Percentiles rank a stretch among this genome's conserved stretches.
These are phyloP conservation scores for Coniochaeta ligniaria DNA, from an alignment of 2,329 filamentous ascomycete genomes.

Conservation along the genomic window DNA sequence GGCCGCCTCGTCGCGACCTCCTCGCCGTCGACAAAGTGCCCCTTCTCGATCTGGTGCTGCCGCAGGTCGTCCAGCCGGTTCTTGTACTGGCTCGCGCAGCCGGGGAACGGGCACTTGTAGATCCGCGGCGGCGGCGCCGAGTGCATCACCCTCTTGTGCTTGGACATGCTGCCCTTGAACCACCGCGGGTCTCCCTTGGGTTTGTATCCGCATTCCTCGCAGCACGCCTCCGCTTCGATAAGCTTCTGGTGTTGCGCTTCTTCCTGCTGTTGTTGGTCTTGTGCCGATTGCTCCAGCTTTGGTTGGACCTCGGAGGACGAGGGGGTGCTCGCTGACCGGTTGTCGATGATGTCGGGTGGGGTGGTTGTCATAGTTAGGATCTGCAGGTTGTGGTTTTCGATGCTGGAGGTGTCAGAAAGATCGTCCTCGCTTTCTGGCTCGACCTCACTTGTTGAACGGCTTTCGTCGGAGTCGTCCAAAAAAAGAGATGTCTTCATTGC, in stretches of 20 bases:
- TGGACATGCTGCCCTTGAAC: conserved; percentile 53
- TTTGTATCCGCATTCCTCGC: conserved; percentile 46
- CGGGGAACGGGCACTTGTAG: conserved; percentile 45
- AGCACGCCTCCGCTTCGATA: conserved; percentile 37
- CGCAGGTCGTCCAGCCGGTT: conserved; percentile 48
- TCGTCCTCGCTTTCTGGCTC: too few relatives aligned
- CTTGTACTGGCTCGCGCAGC: conserved; percentile 47
- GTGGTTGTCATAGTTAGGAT: conserved; percentile 6
- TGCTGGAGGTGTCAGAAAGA: too few relatives aligned
- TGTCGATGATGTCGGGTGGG: background rate
- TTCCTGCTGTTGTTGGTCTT: background rate
- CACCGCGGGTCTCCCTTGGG: conserved; percentile 50
- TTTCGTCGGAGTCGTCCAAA: too few relatives aligned
- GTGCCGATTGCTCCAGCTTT: conserved; percentile 3
- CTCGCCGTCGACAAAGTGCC: conserved; percentile 42
- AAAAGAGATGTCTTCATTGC: too few relatives aligned
- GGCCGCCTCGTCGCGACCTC: conserved; percentile 22
- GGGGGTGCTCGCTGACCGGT: background rate
- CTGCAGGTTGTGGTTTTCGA: background rate
- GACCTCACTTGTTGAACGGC: too few relatives aligned
- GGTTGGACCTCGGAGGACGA: background rate
- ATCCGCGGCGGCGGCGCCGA: conserved; percentile 39
- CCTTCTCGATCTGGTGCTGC: conserved; percentile 50
- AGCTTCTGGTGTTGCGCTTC: conserved; percentile 4
- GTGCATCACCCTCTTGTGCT: conserved; percentile 50